These are phyloP conservation scores for Pachysandra terminalis DNA, from an alignment of 164 flowering plant species.

Conservation along the genomic window DNA sequence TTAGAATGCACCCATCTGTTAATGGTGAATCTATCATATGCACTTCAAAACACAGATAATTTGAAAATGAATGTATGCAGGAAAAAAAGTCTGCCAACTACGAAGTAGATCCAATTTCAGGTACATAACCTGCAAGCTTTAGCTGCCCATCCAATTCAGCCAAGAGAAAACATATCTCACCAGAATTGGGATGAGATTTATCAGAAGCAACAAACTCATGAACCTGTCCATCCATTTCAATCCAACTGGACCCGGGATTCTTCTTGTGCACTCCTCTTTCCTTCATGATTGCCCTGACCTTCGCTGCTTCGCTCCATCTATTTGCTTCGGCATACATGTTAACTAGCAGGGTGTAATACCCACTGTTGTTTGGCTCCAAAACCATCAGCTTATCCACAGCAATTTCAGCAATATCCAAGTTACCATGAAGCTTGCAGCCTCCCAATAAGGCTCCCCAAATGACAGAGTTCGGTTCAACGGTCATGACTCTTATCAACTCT, in stretches of 20 bases:
- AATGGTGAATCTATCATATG: no score
- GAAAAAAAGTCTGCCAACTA: not conserved
- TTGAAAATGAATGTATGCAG: not conserved
- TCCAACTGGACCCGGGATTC: slow-evolving; percentile 75
- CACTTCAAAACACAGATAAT: not conserved
- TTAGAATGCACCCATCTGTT: not conserved
- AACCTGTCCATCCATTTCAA: slow-evolving; percentile 49
- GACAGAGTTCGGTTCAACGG: slow-evolving; percentile 52
- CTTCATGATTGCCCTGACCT: slow-evolving; percentile 46
- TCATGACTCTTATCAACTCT: slow-evolving; percentile 49
- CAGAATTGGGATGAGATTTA: slow-evolving; percentile 39
- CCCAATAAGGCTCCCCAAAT: slow-evolving; percentile 75
- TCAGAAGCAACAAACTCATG: slow-evolving; percentile 68
- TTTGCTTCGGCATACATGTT: slow-evolving; percentile 70
- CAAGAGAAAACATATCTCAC: slow-evolving; percentile 42
- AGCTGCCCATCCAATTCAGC: slow-evolving; percentile 45
- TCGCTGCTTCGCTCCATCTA: slow-evolving; percentile 63
- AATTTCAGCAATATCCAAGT: slow-evolving; percentile 55
- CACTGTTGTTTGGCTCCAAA: slow-evolving; percentile 72
- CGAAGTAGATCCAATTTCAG: slow-evolving; percentile 4
- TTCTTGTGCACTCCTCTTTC: slow-evolving; percentile 51
- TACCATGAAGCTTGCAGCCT: slow-evolving; percentile 68
- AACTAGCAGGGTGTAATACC: slow-evolving; percentile 47
- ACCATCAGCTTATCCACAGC: slow-evolving; percentile 43
- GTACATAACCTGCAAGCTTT: slow-evolving; percentile 26